phyloP scores from a whole-genome alignment of 768 basidiomycete species.

The Lactarius sanguifluus region DNA sequence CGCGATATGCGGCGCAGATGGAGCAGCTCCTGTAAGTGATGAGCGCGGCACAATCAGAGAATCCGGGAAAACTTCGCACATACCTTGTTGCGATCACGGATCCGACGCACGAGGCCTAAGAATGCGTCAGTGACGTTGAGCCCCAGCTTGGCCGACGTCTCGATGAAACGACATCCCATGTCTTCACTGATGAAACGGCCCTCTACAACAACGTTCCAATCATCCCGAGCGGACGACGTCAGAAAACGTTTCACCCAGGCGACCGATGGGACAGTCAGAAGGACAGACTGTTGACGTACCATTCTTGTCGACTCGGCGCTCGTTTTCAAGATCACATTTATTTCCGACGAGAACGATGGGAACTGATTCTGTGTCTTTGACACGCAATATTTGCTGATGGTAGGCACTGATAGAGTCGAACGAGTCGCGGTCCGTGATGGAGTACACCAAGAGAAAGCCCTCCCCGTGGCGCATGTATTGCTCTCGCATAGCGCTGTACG shows the following conservation, averaged over 20 bases:
- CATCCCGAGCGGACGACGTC: not conserved
- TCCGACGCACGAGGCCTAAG: slow-evolving; percentile 87
- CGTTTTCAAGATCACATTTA: slow-evolving; percentile 93
- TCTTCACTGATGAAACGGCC: slow-evolving; percentile 93
- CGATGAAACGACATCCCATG: slow-evolving; percentile 90
- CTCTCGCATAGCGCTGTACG: slow-evolving; percentile 88
- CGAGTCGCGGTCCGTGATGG: slow-evolving; percentile 95
- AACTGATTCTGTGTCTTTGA: slow-evolving; percentile 94
- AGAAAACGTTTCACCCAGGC: not conserved
- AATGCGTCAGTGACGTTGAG: slow-evolving; percentile 97
- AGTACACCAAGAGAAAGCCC: slow-evolving; percentile 96
- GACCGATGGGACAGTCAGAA: not conserved
- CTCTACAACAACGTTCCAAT: slow-evolving; percentile 53
- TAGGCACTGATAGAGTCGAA: slow-evolving; percentile 95
- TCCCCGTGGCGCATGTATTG: slow-evolving; percentile 99
- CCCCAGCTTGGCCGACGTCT: slow-evolving; percentile 93
- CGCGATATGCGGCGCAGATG: slow-evolving; percentile 17
- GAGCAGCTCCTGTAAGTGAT: slow-evolving; percentile 2
- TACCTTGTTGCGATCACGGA: slow-evolving; percentile 91
- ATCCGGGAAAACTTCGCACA: slow-evolving; percentile 22
- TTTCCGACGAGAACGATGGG: slow-evolving; percentile 97
- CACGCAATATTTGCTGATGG: slow-evolving; percentile 93
- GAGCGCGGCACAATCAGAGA: not conserved
- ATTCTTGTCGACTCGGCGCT: slow-evolving; percentile 91
- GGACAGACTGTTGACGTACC: slow-evolving; percentile 50